A percentile compares a stretch with the other conserved stretches of the same genome.
These are phyloP conservation scores for Aspergillus fumigatus DNA, from an alignment of 2,329 filamentous ascomycete genomes.

Conservation along the genomic window DNA sequence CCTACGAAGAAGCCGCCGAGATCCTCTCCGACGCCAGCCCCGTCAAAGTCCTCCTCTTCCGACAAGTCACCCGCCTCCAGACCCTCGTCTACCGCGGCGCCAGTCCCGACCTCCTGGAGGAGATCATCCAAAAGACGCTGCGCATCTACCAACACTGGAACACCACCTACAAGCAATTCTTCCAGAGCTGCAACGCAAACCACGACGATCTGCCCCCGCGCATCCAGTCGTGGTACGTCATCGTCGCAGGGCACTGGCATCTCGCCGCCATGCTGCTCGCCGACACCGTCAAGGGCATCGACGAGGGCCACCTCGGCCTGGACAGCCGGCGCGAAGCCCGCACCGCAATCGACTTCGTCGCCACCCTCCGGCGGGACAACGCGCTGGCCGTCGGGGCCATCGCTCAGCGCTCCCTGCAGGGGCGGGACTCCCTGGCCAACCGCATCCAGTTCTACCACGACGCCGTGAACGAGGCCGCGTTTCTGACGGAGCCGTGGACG, in stretches of 20 bases:
- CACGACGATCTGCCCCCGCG: constrained; percentile 49
- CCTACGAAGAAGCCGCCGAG: constrained; percentile 48
- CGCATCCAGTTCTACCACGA: constrained; percentile 43
- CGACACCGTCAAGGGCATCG: constrained; percentile 50
- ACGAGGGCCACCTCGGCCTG: constrained; percentile 21
- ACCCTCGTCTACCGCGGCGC: constrained; percentile 44
- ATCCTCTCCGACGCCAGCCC: constrained; percentile 51
- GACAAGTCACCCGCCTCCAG: constrained; percentile 54
- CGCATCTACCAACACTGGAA: constrained; percentile 55
- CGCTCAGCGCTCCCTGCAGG: constrained; percentile 43
- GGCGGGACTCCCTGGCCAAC: constrained; percentile 12
- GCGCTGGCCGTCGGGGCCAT: constrained; percentile 47
- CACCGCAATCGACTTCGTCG: constrained; percentile 30
- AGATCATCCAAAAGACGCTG: constrained; percentile 45
- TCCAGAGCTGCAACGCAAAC: constrained; percentile 48
- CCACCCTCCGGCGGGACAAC: constrained; percentile 42
- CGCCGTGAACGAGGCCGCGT: constrained; percentile 50
- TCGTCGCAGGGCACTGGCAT: constrained; percentile 56
- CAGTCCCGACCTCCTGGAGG: constrained; percentile 42
- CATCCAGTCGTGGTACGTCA: constrained; percentile 58
- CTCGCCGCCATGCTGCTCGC: constrained; percentile 53
- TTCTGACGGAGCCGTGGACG: constrained; percentile 60
- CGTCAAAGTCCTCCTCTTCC: constrained; percentile 57
- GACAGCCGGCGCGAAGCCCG: constrained; percentile 22
- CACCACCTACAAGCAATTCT: constrained; percentile 48